A percentile compares a stretch with the other conserved stretches of the same genome.
These are phyloP conservation scores for Pezicula neosporulosa DNA, from an alignment of 2,329 filamentous ascomycete species.

Conservation along the genomic window DNA sequence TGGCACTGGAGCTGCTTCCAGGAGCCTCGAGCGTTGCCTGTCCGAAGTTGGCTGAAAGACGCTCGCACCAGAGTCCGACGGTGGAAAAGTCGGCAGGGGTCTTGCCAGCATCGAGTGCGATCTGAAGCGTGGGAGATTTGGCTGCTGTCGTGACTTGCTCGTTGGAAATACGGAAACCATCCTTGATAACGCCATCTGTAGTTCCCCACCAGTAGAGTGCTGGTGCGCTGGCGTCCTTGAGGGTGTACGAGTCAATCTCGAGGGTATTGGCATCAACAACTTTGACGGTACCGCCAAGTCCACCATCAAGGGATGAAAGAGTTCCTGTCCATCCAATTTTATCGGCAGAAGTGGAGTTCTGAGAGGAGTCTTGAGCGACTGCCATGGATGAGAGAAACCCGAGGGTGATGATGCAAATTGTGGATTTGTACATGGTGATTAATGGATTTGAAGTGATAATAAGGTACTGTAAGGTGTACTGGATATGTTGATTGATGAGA, in stretches of 20 bases:
- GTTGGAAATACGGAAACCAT: constrained; percentile 26
- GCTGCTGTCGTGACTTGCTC: constrained; percentile 15
- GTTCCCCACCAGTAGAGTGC: constrained; percentile 27
- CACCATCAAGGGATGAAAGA: constrained; percentile 18
- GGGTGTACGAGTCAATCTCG: constrained; percentile 18
- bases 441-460: not conserved
- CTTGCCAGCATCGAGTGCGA: constrained; percentile 22
- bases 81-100: constrained; percentile 19
- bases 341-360: not conserved
- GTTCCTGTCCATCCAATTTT: constrained; percentile 16
- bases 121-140: constrained; percentile 12
- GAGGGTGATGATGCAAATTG: not conserved
- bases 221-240: constrained; percentile 22
- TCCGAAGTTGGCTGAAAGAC: constrained; percentile 21
- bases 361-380: not conserved
- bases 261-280: constrained; percentile 20
- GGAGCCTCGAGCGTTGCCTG: constrained; percentile 11
- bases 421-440: not conserved
- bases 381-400: not conserved
- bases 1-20: not conserved
- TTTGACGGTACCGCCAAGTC: constrained; percentile 20
- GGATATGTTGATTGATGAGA: no score
- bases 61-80: constrained; percentile 23
- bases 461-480: no score
- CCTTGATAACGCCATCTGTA: constrained; percentile 11